Conservation (phyloP, 1,139 yeast genomes). For the Ogataea hybrid region DNA sequence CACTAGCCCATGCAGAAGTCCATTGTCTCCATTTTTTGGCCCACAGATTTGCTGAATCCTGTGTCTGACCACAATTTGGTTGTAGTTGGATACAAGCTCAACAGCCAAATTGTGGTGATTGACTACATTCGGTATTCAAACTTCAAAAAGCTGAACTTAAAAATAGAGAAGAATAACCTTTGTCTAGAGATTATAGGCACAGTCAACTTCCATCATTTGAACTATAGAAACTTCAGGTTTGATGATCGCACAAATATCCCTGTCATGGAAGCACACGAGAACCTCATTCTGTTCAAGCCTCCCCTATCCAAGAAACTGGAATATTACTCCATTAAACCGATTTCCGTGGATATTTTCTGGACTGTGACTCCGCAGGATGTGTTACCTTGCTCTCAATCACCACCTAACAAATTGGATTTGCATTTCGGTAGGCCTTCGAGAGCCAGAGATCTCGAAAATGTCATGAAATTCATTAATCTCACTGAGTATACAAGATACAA, state of each 20-base stretch:
- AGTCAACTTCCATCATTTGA: slow-evolving; percentile 22
- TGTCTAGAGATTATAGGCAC: slow-evolving; percentile 24
- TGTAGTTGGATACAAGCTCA: slow-evolving; percentile 28
- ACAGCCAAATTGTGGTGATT: slow-evolving; percentile 24
- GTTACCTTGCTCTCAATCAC: slow-evolving; percentile 23
- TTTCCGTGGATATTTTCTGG: slow-evolving; percentile 48
- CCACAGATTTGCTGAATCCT: slow-evolving; percentile 24
- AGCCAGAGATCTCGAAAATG: slow-evolving; percentile 22
- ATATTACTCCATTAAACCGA: slow-evolving; percentile 74
- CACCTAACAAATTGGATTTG: slow-evolving; percentile 29
- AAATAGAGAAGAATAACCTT: slow-evolving; percentile 19
- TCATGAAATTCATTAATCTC: slow-evolving; percentile 29
- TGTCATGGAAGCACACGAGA: slow-evolving; percentile 17
- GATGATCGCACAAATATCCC: slow-evolving; percentile 19
- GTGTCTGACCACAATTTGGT: slow-evolving; percentile 12
- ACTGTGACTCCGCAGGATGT: slow-evolving; percentile 26
- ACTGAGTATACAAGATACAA: slow-evolving; percentile 28
- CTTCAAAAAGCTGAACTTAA: slow-evolving; percentile 16
- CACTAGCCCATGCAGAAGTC: slow-evolving; percentile 7
- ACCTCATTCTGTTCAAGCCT: slow-evolving; percentile 60
- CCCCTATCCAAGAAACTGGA: slow-evolving; percentile 77
- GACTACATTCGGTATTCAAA: slow-evolving; percentile 21
- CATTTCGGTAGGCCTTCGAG: slow-evolving; percentile 23
- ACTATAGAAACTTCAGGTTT: slow-evolving; percentile 17
- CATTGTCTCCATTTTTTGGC: slow-evolving; percentile 28